Evolutionary conservation across 1,284 basidiomycete species (phyloP).

Genomic region (Boletellus deceptivus): DNA sequence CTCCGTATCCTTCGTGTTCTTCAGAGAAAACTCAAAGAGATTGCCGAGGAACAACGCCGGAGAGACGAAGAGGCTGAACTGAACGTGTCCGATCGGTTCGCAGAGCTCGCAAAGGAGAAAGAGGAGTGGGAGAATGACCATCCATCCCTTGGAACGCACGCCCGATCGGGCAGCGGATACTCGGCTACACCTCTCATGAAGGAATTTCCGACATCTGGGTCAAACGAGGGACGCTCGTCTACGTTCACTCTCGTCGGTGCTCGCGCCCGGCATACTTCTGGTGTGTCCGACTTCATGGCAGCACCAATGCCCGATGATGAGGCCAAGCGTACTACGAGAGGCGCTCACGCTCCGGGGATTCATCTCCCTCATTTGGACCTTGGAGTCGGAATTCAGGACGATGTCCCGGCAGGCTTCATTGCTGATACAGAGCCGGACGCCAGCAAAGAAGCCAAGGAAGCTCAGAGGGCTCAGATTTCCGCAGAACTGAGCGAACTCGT

Average conservation of each 20-base stretch:
- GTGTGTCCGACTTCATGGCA: slow-evolving; percentile 69
- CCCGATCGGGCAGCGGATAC: slow-evolving; percentile 56
- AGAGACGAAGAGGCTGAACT: slow-evolving; percentile 75
- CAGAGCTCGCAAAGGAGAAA: slow-evolving; percentile 66
- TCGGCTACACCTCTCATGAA: slow-evolving; percentile 60
- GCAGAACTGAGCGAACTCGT: slow-evolving; percentile 56
- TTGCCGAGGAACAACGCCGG: slow-evolving; percentile 72
- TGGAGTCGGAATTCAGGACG: slow-evolving; percentile 65
- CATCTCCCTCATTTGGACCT: slow-evolving; percentile 73
- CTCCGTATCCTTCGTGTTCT: slow-evolving; percentile 81
- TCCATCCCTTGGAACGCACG: slow-evolving; percentile 58
- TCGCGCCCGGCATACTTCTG: slow-evolving; percentile 56
- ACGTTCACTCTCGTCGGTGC: slow-evolving; percentile 50
- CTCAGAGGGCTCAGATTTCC: slow-evolving; percentile 39
- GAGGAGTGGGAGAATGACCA: slow-evolving; percentile 88
- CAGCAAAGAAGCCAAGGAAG: slow-evolving; percentile 36
- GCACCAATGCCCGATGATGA: slow-evolving; percentile 60
- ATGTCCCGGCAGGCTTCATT: slow-evolving; percentile 70
- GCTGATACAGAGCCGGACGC: slow-evolving; percentile 31
- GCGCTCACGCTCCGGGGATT: slow-evolving; percentile 48
- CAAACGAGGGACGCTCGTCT: slow-evolving; percentile 49
- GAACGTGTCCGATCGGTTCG: slow-evolving; percentile 72
- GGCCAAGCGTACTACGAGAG: slow-evolving; percentile 47
- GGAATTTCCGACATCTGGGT: slow-evolving; percentile 51
- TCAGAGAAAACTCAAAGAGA: slow-evolving; percentile 75